Base-by-base conservation (phyloP, 140 eudicot species). In the Stevia rebaudiana region DNA sequence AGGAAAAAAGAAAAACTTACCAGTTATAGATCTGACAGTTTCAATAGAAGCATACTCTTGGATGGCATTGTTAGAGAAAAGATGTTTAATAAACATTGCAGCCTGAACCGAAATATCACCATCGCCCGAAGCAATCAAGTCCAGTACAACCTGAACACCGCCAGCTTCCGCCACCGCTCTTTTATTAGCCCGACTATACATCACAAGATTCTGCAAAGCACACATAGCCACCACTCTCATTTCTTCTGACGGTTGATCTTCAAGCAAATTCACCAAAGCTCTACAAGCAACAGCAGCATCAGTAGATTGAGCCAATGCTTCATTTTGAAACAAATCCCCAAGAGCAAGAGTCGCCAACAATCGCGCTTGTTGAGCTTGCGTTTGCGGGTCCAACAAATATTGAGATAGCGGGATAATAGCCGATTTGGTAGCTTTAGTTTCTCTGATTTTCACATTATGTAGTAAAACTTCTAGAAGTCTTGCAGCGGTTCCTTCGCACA, bases 141-240 rank as follows among this genome's bases (percentile, higher is more conserved):
- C 99, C 21, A 94, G 81, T 42, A 89, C 87, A 36, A 89, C 95
- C 83, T 94, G 99, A 40, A 94, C 94, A 31, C 99, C 99, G 5
- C 99, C 99, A 61, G 97, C 99, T 77, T 94, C 99, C 16, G 99
- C 99, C 75, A 94, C 99, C 0, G 99, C 99, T 72, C 99, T 83
- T 65, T 89, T 94, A 63, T 94, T 94, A 12, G 95, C 79, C 36
- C 97, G 83, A 74, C 99, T 94, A 74, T 82, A 76, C 95, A 89
- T 94, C 40, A 94, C 99, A 72, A 94, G 99, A 76, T 94, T 94
- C 82, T 94, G 99, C 67, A 94, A 71, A 25, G 99, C 90, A 65
- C 99, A 94, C 63, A 94, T 86, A 28, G 99, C 97, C 22, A 94
- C 99, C 28, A 94, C 97, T 70, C 86, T 94, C 97, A 94, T 89